Evolutionary conservation across 2,329 filamentous ascomycete genomes (phyloP).

Genomic region (Cylindrodendrum hubeiense): DNA sequence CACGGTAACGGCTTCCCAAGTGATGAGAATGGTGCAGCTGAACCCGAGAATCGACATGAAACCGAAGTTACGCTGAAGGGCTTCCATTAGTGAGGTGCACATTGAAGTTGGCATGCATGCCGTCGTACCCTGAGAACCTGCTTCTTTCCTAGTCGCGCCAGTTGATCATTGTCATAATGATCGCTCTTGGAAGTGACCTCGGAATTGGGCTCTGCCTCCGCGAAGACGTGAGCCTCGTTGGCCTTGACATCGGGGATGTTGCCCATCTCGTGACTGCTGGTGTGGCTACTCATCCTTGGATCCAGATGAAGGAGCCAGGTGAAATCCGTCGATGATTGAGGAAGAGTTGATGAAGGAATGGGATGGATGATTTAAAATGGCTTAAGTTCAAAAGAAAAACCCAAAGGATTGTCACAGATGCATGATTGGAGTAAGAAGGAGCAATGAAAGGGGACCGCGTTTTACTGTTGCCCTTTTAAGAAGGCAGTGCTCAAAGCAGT

Average conservation of each 20-base stretch:
- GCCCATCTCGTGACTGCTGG: conserved; percentile 41
- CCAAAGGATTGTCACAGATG: neutral
- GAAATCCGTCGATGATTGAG: neutral
- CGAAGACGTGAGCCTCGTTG: conserved; percentile 14
- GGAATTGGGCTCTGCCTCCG: conserved; percentile 36
- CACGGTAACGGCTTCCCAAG: conserved; percentile 61
- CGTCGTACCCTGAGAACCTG: conserved; percentile 42
- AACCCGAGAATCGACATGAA: conserved; percentile 65
- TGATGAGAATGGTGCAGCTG: conserved; percentile 64
- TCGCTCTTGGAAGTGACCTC: conserved; percentile 22
- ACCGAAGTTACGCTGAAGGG: conserved; percentile 59
- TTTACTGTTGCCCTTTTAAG: neutral
- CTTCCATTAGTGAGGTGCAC: conserved; percentile 1
- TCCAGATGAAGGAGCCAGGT: neutral
- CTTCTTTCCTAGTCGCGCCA: conserved; percentile 47
- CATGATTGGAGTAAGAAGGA: neutral
- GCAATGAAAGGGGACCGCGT: neutral
- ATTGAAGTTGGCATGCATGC: neutral
- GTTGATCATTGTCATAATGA: conserved; percentile 40
- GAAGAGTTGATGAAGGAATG: neutral
- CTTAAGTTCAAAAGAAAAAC: neutral
- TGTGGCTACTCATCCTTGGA: conserved; percentile 36
- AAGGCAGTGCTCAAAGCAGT: neutral
- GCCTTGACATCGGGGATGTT: conserved; percentile 32
- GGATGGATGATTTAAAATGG: neutral